A percentile compares a stretch with the other conserved stretches of the same genome.
phyloP scores from a whole-genome alignment of 116 monocot genomes.

The Cymodocea nodosa region DNA sequence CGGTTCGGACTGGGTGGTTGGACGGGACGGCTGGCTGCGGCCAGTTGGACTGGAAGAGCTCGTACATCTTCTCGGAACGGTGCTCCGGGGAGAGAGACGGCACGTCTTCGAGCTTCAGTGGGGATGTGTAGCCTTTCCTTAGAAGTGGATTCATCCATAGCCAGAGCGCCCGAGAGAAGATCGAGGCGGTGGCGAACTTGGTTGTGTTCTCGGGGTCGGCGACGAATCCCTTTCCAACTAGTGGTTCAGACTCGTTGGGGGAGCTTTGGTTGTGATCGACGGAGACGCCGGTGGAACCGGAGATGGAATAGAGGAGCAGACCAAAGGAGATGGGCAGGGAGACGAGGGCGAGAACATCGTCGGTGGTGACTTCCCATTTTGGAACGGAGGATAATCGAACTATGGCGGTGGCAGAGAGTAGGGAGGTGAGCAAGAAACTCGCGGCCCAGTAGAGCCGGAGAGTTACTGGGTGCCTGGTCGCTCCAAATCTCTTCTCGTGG shows the following conservation, averaged over 20 bases:
- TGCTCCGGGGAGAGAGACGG: constrained; percentile 62
- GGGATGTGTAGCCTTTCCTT: constrained; percentile 41
- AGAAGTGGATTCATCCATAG: constrained; percentile 80
- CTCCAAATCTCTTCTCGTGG: constrained; percentile 47
- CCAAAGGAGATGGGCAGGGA: constrained; percentile 17
- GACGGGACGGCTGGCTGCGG: constrained; percentile 23
- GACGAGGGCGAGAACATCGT: constrained; percentile 19
- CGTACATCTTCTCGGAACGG: constrained; percentile 51
- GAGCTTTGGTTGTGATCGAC: neutral
- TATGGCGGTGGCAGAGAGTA: constrained; percentile 34
- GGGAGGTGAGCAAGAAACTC: constrained; percentile 23
- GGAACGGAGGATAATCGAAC: constrained; percentile 16
- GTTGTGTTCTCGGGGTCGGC: constrained; percentile 7
- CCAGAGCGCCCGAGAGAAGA: constrained; percentile 47
- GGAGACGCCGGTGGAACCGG: constrained; percentile 15
- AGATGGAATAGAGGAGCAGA: constrained; percentile 16
- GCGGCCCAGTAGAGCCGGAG: constrained; percentile 55
- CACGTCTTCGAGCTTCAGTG: constrained; percentile 60
- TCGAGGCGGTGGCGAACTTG: constrained; percentile 36
- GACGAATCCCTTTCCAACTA: no score
- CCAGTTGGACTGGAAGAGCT: constrained; percentile 55
- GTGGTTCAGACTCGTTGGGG: neutral
- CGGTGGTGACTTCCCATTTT: neutral
- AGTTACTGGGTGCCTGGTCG: constrained; percentile 23
- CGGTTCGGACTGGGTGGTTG: constrained; percentile 47